phyloP scores from a whole-genome alignment of 2,329 filamentous ascomycete species.

The Colletotrichum australisinense region DNA sequence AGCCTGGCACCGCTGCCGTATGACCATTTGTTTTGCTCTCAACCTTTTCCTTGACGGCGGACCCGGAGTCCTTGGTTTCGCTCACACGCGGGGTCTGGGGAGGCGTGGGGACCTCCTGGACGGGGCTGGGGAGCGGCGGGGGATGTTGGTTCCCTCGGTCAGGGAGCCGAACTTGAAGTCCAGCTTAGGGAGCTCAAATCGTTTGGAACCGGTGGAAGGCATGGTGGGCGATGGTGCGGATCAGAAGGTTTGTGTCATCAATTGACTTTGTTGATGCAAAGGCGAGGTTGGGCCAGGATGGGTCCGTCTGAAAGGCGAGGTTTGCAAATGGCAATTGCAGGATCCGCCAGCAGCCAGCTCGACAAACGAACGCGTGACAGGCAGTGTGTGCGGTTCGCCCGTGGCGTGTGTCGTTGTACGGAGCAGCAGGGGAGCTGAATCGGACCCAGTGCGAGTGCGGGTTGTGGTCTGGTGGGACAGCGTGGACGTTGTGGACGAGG shows the following conservation, averaged over 20 bases:
- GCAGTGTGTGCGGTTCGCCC: constrained; percentile 31
- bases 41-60: constrained; percentile 35
- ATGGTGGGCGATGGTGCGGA: constrained; percentile 14
- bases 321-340: constrained; percentile 24
- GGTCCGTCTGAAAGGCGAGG: constrained; percentile 15
- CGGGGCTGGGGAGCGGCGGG: constrained; percentile 66
- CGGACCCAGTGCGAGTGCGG: constrained; percentile 19
- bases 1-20: constrained; percentile 29
- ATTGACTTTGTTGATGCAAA: constrained; percentile 24
- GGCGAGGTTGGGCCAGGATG: constrained; percentile 16
- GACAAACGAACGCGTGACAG: constrained; percentile 33
- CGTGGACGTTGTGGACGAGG: neutral
- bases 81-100: constrained; percentile 47
- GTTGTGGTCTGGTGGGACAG: constrained; percentile 2
- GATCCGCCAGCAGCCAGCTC: constrained; percentile 25
- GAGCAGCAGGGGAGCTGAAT: constrained; percentile 13
- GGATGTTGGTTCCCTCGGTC: constrained; percentile 71
- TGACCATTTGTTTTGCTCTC: constrained; percentile 39
- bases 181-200: constrained; percentile 69
- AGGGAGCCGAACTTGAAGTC: constrained; percentile 69
- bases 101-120: constrained; percentile 59
- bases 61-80: constrained; percentile 41
- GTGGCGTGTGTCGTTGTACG: constrained; percentile 32
- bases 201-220: constrained; percentile 39
- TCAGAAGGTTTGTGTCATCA: constrained; percentile 24